Evolutionary conservation across 1,284 basidiomycete species (phyloP).

Genomic region (Neolentinus lepideus): DNA sequence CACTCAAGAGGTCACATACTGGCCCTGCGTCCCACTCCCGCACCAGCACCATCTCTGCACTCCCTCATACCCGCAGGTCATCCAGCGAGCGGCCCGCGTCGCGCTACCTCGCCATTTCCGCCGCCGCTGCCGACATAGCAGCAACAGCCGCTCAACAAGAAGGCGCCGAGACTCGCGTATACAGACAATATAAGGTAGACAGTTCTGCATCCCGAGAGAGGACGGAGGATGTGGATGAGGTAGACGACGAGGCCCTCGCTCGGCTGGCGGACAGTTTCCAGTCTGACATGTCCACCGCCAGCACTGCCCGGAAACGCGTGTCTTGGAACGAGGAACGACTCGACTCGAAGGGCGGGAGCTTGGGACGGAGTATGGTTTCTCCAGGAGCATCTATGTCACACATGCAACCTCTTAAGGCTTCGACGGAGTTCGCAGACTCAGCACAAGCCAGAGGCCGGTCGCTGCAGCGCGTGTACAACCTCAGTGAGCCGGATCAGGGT

Average conservation of each 20-base stretch:
- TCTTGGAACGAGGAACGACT: constrained; percentile 61
- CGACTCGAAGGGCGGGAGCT: constrained; percentile 32
- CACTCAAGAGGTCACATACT: constrained; percentile 16
- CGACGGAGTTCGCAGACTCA: constrained; percentile 17
- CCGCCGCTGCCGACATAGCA: constrained; percentile 61
- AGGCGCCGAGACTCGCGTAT: constrained; percentile 19
- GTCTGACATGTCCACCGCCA: constrained; percentile 38
- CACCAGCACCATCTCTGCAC: constrained; percentile 35
- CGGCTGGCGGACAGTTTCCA: constrained; percentile 63
- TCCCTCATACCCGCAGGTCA: constrained; percentile 32
- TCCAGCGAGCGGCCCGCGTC: constrained; percentile 43
- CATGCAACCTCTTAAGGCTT: constrained; percentile 22
- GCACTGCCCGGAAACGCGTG: constrained; percentile 37
- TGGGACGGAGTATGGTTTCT: constrained; percentile 21
- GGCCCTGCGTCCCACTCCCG: constrained; percentile 31
- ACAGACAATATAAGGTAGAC: neutral
- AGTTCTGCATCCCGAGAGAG: constrained; percentile 6
- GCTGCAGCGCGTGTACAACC: constrained; percentile 24
- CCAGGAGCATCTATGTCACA: constrained; percentile 13
- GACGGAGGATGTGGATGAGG: constrained; percentile 40
- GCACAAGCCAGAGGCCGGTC: constrained; percentile 36
- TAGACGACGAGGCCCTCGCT: constrained; percentile 42
- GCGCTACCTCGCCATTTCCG: constrained; percentile 62
- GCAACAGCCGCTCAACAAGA: constrained; percentile 57
- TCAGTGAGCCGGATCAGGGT: constrained; percentile 9